Conservation (phyloP, 176 grass and related monocot genomes). For the Leersia perrieri region DNA sequence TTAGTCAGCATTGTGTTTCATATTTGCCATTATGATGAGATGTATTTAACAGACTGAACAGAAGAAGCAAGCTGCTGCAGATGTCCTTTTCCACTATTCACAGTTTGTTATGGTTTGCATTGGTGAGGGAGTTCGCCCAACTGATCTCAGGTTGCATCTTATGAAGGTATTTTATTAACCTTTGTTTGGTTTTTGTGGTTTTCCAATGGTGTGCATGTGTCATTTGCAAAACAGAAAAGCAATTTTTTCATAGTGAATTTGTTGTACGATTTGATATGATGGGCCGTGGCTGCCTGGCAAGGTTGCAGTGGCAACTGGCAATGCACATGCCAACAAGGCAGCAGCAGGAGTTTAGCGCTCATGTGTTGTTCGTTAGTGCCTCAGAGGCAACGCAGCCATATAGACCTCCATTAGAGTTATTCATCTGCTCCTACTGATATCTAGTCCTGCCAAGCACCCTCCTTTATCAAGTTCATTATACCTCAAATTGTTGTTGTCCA, state of each 20-base stretch:
- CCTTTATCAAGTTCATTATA: background rate
- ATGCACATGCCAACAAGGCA: background rate
- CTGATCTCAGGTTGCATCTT: constrained; percentile 88
- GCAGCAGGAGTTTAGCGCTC: background rate
- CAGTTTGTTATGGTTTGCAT: constrained; percentile 96
- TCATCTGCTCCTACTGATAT: background rate
- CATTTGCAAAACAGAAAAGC: background rate
- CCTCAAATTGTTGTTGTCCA: background rate
- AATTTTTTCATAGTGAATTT: background rate
- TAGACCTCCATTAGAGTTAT: background rate
- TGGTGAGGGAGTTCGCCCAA: constrained; percentile 78
- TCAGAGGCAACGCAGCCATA: no score
- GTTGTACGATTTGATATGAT: background rate
- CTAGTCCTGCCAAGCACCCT: background rate
- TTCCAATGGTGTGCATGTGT: constrained; percentile 7
- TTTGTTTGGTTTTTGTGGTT: background rate
- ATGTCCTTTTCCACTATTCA: constrained; percentile 86
- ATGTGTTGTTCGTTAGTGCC: background rate
- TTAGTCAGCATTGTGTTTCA: background rate
- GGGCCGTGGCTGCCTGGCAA: background rate
- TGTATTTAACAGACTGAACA: constrained; percentile 66
- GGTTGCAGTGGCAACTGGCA: background rate
- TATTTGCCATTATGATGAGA: constrained; percentile 22
- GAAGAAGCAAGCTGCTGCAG: constrained; percentile 82
- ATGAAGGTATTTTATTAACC: constrained; percentile 67